A percentile compares a stretch with the other conserved stretches of the same genome.
phyloP scores from a whole-genome alignment of 768 basidiomycete genomes.

The Rhizopogon vulgaris region DNA sequence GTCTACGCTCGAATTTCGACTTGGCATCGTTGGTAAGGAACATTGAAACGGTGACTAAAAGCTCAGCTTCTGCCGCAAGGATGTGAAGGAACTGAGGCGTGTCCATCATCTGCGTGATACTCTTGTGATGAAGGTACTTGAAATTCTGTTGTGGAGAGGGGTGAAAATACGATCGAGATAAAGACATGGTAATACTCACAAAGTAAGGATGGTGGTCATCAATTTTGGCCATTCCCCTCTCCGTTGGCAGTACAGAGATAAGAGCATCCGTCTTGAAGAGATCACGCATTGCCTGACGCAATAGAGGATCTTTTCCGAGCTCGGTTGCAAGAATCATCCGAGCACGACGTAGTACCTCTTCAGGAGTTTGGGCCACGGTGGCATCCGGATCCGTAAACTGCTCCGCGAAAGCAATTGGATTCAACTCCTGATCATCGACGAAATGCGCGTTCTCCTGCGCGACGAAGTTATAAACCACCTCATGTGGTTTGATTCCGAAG shows the following conservation, averaged over 20 bases:
- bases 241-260: conserved; percentile 80
- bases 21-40: conserved; percentile 56
- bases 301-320: conserved; percentile 86
- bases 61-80: conserved; percentile 84
- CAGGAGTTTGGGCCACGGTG: conserved; percentile 46
- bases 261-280: conserved; percentile 69
- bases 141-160: conserved; percentile 55
- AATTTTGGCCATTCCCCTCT: conserved; percentile 74
- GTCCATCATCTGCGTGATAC: conserved; percentile 60
- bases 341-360: conserved; percentile 67
- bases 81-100: conserved; percentile 85
- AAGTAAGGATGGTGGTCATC: conserved; percentile 68
- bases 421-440: conserved; percentile 75
- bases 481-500: conserved; percentile 76
- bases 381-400: conserved; percentile 75
- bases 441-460: conserved; percentile 55
- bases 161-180: neutral
- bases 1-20: conserved; percentile 61
- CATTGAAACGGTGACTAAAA: conserved; percentile 74
- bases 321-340: conserved; percentile 85
- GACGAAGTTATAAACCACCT: conserved; percentile 82
- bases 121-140: conserved; percentile 87
- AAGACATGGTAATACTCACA: conserved; percentile 35
- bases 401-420: conserved; percentile 78
- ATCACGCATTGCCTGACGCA: conserved; percentile 72